Conservation (phyloP, 1,284 basidiomycete genomes). For the Apiotrichum gamsii region DNA sequence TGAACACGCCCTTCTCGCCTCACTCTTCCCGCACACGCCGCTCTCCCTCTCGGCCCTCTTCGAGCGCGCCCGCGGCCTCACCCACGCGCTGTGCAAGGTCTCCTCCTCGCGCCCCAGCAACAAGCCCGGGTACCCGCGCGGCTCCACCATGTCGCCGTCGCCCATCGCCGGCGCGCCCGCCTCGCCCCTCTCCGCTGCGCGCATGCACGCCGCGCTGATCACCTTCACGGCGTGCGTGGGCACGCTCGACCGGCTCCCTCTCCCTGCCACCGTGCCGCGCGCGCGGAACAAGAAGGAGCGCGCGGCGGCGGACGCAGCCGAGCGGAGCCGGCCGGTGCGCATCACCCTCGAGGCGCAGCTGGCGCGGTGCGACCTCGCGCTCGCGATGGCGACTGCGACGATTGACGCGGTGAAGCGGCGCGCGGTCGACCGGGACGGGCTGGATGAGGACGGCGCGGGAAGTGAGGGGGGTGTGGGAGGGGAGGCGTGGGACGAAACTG, state of each 20-base stretch:
- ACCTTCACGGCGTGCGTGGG: neutral
- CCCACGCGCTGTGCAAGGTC: neutral
- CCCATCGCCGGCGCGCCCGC: neutral
- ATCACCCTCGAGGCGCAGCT: slow-evolving; percentile 24
- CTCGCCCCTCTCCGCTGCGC: neutral
- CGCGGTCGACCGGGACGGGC: slow-evolving; percentile 13
- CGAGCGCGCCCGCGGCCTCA: neutral
- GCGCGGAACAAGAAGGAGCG: neutral
- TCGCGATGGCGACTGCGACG: slow-evolving; percentile 23
- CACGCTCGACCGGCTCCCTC: neutral
- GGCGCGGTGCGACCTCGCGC: slow-evolving; percentile 18
- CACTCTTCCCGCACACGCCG: slow-evolving; percentile 11
- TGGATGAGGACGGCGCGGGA: slow-evolving; percentile 18
- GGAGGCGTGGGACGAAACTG: slow-evolving; percentile 12
- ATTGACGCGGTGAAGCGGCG: slow-evolving; percentile 22
- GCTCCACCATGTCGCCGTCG: no score
- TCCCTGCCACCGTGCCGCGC: neutral
- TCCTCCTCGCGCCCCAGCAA: neutral
- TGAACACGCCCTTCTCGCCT: slow-evolving; percentile 17
- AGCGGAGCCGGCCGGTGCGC: slow-evolving; percentile 13
- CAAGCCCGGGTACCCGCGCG: neutral
- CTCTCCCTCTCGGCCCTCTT: neutral
- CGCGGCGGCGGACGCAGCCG: neutral
- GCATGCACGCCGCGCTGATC: neutral
- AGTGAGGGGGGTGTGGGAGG: no score